Evolutionary conservation across 2,329 filamentous ascomycete species (phyloP).

Genomic region (Madurella fahalii): DNA sequence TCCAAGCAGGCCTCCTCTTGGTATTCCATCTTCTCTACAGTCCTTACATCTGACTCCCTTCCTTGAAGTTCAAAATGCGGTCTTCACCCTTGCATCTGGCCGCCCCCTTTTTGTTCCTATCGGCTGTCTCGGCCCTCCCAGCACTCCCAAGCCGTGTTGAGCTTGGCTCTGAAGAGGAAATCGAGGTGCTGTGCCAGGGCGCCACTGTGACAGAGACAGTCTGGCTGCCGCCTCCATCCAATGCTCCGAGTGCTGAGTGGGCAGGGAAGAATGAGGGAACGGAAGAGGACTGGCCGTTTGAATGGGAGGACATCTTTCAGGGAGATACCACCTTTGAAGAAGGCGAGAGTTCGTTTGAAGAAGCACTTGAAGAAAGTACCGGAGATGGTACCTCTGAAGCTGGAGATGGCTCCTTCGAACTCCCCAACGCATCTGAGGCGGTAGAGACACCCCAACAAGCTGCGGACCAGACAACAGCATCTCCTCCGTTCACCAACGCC

Average conservation of each 20-base stretch:
- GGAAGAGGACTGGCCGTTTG: too few species aligned
- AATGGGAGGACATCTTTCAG: too few species aligned
- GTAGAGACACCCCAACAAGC: background rate
- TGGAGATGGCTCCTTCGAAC: too few species aligned
- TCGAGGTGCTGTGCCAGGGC: conserved; percentile 11
- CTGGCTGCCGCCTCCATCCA: background rate
- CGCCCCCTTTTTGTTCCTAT: conserved; percentile 21
- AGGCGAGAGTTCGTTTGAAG: too few species aligned
- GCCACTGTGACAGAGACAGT: background rate
- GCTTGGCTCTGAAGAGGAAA: conserved; percentile 6
- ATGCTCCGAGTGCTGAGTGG: background rate
- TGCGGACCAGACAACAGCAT: background rate
- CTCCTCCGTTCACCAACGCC: background rate
- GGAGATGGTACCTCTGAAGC: too few species aligned
- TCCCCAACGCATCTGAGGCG: too few species aligned
- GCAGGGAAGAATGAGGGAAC: too few species aligned
- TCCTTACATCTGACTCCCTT: conserved; percentile 16
- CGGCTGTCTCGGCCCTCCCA: conserved; percentile 13
- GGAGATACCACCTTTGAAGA: too few species aligned
- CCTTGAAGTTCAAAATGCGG: conserved; percentile 17
- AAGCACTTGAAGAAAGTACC: too few species aligned
- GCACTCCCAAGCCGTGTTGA: background rate
- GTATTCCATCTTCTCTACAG: conserved; percentile 4
- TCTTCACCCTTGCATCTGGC: conserved; percentile 18
- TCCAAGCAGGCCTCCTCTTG: background rate